Evolutionary conservation across 331 rosid species (phyloP).

Genomic region (Malus hybrid): DNA sequence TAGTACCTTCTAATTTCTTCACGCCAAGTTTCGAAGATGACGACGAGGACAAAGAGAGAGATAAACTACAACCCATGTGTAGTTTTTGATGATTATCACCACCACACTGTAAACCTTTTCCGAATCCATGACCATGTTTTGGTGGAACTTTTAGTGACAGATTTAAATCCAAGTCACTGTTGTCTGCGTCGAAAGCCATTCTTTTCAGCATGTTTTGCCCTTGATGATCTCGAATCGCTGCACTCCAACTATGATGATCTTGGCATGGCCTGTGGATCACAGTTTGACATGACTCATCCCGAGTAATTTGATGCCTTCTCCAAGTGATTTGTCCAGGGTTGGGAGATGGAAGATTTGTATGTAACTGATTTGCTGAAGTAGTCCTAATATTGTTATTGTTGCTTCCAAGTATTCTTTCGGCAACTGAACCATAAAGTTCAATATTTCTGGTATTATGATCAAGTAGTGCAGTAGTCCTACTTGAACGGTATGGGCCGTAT

Average conservation of each 20-base stretch:
- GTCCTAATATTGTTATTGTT: background rate
- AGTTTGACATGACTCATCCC: background rate
- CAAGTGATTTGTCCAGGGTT: background rate
- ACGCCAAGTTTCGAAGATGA: constrained; percentile 14
- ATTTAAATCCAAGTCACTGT: constrained; percentile 26
- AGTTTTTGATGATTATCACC: background rate
- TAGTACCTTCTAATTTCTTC: constrained; percentile 1
- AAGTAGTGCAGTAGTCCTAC: background rate
- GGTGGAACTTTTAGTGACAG: constrained; percentile 31
- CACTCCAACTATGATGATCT: constrained; percentile 4
- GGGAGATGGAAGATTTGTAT: background rate
- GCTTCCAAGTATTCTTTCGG: constrained; percentile 16
- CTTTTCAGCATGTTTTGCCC: constrained; percentile 20
- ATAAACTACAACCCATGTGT: constrained; percentile 15
- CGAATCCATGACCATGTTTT: background rate
- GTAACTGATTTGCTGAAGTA: constrained; percentile 3
- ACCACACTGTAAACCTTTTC: background rate
- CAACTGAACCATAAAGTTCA: constrained; percentile 18
- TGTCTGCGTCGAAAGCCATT: constrained; percentile 9
- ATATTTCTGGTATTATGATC: background rate
- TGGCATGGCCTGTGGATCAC: constrained; percentile 1
- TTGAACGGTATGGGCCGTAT: constrained; percentile 9
- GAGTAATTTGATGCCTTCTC: constrained; percentile 3
- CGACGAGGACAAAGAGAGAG: constrained; percentile 34
- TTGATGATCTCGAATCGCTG: background rate